Evolutionary conservation across 2,329 filamentous ascomycete genomes (phyloP).

Genomic region (Colletotrichum kahawae): DNA sequence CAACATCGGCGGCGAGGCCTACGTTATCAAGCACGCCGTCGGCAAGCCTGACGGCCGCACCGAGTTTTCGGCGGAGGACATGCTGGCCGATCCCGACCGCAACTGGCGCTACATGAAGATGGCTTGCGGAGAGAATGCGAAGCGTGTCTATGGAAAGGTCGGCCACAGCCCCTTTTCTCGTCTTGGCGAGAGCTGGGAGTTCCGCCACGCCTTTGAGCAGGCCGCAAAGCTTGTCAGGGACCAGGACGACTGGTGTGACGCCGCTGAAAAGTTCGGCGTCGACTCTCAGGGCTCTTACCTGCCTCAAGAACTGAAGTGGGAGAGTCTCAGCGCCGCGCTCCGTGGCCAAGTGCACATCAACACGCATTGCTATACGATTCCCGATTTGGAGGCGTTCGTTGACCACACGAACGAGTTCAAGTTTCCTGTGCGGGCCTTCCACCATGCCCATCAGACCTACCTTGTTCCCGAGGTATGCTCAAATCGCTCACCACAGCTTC

Average conservation of each 20-base stretch:
- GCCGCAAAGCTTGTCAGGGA: conserved; percentile 59
- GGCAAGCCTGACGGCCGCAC: conserved; percentile 62
- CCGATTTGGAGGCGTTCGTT: conserved; percentile 72
- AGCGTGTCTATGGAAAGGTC: conserved; percentile 61
- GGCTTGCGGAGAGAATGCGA: conserved; percentile 76
- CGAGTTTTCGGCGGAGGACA: conserved; percentile 66
- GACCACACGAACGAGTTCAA: conserved; percentile 76
- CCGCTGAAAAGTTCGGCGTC: conserved; percentile 55
- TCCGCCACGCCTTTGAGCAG: conserved; percentile 71
- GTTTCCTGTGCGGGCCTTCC: conserved; percentile 70
- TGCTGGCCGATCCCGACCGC: conserved; percentile 69
- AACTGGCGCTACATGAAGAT: conserved; percentile 78
- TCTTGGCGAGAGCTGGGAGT: conserved; percentile 72
- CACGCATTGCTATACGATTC: conserved; percentile 74
- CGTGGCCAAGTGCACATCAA: conserved; percentile 73
- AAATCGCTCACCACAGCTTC: neutral
- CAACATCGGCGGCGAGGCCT: conserved; percentile 76
- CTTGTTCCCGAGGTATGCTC: conserved; percentile 64
- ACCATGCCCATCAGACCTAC: conserved; percentile 72
- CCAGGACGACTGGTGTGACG: conserved; percentile 73
- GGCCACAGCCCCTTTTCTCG: conserved; percentile 64
- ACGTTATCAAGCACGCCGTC: conserved; percentile 70
- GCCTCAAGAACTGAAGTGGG: conserved; percentile 67
- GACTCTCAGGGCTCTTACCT: conserved; percentile 62
- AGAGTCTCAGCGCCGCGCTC: conserved; percentile 65